Base-by-base conservation (phyloP, 345 rosid species). In the Gossypium bickii region DNA sequence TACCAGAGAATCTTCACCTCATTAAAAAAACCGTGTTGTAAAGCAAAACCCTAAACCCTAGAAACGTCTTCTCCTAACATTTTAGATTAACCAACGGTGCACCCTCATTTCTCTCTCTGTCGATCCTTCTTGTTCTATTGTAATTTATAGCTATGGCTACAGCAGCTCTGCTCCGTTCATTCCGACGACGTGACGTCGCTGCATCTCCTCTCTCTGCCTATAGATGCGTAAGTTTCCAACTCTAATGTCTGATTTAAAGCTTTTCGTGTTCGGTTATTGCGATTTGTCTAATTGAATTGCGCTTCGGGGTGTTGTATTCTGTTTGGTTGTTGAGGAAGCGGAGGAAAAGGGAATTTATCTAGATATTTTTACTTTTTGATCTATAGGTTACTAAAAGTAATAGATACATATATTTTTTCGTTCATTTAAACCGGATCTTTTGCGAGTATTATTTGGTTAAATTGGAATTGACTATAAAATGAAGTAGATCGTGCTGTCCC, bases 151-250 rank as follows among this genome's bases (percentile, higher is more conserved):
- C 62, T 12, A 93, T 92, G 97, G 97, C 97, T 66, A 70, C 92
- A 25, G 86, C 88, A 0, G 85, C 86, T 68, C 73, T 94, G 41
- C 81, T 94, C 53, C 94, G 97, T 25, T 82, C 92, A 52, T 10
- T 94, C 12, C 83, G 94, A 48, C 93, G 94, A 43, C 94, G 94
- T 34, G 90, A 89, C 10, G 81, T 86, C 44, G 89, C 84, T 34
- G 80, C 86, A 9, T 79, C 92, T 3, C 83, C 97, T 17, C 71
- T 87, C 7, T 82, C 92, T 1, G 89, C 88, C 18, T 89, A 79
- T 80, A 89, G 78, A 90, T 87, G 83, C 58, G 97, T 94, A 82
- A 4, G 93, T 70, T 53, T 29, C 29, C 2, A 7, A 24, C 9
- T 52, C 13, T 11, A 0, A 0, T 17, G n/a, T 49, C 62, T 41